Percentiles rank a stretch among this genome's conserved stretches.
phyloP scores from a whole-genome alignment of 1,139 yeast genomes.

The Debaryomyces fabryi region DNA sequence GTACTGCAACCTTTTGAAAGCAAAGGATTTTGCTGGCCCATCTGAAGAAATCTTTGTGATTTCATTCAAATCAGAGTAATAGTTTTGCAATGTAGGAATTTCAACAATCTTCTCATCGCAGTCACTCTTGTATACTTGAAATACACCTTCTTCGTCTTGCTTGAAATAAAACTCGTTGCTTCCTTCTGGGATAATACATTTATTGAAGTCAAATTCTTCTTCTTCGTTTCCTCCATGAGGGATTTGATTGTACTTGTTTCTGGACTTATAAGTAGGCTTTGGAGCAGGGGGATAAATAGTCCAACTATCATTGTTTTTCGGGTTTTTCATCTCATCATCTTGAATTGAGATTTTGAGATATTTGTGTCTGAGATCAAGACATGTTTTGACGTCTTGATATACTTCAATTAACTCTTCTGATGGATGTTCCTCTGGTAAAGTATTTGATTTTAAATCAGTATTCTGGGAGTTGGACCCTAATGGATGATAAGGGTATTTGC shows the following conservation, averaged over 20 bases:
- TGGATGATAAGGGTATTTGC: slow-evolving; percentile 2
- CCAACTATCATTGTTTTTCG: slow-evolving; percentile 78
- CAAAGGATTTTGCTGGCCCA: slow-evolving; percentile 97
- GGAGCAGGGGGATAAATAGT: slow-evolving; percentile 91
- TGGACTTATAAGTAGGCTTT: slow-evolving; percentile 83
- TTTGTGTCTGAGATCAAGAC: slow-evolving; percentile 75
- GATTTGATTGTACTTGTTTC: slow-evolving; percentile 58
- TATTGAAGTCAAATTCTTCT: slow-evolving; percentile 59
- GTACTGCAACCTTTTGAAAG: slow-evolving; percentile 89
- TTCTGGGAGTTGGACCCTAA: slow-evolving; percentile 13
- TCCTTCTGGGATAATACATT: slow-evolving; percentile 67
- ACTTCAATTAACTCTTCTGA: slow-evolving; percentile 71
- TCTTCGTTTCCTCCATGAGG: slow-evolving; percentile 33
- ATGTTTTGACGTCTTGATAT: slow-evolving; percentile 68
- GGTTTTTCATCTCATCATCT: slow-evolving; percentile 67
- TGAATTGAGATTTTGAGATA: slow-evolving; percentile 76
- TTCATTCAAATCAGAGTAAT: slow-evolving; percentile 77
- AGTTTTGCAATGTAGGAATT: slow-evolving; percentile 82
- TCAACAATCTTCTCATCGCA: slow-evolving; percentile 46
- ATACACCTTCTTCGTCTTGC: slow-evolving; percentile 67
- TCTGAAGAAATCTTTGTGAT: slow-evolving; percentile 77
- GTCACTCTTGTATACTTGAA: slow-evolving; percentile 54
- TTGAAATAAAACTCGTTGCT: slow-evolving; percentile 51
- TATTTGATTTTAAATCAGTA: slow-evolving; percentile 41
- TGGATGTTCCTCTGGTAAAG: slow-evolving; percentile 67